Conservation (phyloP, 441 rosid genomes). For the Isatis lusitanica region DNA sequence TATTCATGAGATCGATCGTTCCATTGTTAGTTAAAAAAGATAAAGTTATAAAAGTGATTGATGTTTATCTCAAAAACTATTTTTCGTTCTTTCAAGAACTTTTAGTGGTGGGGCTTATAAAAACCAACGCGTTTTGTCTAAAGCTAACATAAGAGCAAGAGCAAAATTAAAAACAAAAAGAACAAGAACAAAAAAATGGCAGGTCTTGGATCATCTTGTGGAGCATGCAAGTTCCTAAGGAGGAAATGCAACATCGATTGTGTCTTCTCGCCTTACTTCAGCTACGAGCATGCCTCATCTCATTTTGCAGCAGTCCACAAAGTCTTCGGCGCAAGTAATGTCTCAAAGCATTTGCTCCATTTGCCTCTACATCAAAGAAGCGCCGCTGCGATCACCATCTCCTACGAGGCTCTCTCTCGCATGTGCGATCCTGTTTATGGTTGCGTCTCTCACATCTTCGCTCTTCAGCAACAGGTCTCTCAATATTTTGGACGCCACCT, state of each 20-base stretch:
- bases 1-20: constrained; percentile 1
- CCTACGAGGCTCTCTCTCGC: constrained; percentile 93
- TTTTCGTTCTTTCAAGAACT: constrained; percentile 1
- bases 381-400: constrained; percentile 74
- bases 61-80: constrained; percentile 31
- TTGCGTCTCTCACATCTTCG: constrained; percentile 81
- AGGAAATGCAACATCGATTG: constrained; percentile 83
- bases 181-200: constrained; percentile 43
- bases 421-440: constrained; percentile 82
- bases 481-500: neutral
- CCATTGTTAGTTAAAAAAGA: neutral
- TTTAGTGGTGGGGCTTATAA: constrained; percentile 34
- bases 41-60: constrained; percentile 11
- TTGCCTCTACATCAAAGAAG: constrained; percentile 62
- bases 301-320: constrained; percentile 94
- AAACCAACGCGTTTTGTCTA: constrained; percentile 14
- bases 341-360: constrained; percentile 73
- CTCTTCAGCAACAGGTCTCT: constrained; percentile 89
- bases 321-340: constrained; percentile 95
- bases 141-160: constrained; percentile 11
- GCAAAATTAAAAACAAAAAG: neutral
- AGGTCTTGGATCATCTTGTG: constrained; percentile 85
- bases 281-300: constrained; percentile 75
- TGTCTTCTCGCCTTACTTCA: constrained; percentile 89
- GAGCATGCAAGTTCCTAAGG: constrained; percentile 96